Evolutionary conservation across 306 rosid species (phyloP).

Genomic region (Casuarina glauca): DNA sequence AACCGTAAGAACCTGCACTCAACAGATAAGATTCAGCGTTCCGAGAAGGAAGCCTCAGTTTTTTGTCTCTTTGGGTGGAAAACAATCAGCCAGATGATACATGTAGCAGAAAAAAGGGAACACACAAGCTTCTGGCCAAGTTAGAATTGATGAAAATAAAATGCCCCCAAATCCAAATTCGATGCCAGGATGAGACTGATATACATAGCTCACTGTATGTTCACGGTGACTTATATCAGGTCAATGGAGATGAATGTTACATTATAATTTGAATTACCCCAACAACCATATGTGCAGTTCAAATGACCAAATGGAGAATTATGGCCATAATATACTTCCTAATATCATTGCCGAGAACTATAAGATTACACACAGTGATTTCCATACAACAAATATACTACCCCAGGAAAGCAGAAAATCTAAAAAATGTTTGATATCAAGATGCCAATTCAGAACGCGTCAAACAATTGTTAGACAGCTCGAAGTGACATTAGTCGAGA

Average conservation of each 20-base stretch:
- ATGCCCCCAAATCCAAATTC: not conserved
- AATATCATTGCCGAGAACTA: not conserved
- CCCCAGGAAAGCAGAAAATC: not conserved
- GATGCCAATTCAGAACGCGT: not conserved
- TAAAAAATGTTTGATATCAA: not conserved
- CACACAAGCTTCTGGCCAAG: not conserved
- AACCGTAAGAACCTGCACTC: conserved; percentile 83
- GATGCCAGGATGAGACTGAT: not conserved
- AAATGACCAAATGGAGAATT: not conserved
- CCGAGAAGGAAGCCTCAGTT: conserved; percentile 1
- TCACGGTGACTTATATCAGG: not conserved
- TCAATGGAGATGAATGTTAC: not conserved
- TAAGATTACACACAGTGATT: not conserved
- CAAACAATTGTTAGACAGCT: not conserved
- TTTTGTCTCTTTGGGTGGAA: not conserved
- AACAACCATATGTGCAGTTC: conserved; percentile 4
- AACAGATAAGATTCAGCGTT: conserved; percentile 13
- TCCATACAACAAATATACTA: not conserved
- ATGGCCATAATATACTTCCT: not conserved
- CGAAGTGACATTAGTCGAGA: not conserved
- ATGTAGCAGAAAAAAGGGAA: not conserved
- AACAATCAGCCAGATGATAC: not conserved
- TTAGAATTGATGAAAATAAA: not conserved
- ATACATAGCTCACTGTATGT: not conserved
- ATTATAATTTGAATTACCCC: not conserved